phyloP scores from a whole-genome alignment of 78 protist genomes.

The Neovahlkampfia damariscottae region DNA sequence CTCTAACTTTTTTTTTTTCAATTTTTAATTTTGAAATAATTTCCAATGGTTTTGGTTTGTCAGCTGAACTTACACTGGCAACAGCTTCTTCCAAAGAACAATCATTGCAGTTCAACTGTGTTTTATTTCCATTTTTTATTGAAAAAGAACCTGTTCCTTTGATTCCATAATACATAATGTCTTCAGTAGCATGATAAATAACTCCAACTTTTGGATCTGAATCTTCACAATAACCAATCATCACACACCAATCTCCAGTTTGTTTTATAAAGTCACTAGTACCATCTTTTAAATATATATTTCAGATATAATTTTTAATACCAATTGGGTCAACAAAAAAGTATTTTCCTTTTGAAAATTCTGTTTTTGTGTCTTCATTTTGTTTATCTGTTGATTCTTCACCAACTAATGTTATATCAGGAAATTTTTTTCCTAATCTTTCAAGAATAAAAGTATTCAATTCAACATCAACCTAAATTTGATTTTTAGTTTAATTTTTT shows the following conservation, averaged over 20 bases:
- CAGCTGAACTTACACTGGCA: too few species aligned
- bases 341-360: too few species aligned
- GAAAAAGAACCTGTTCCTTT: not conserved
- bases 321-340: too few species aligned
- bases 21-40: too few species aligned
- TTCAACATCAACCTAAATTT: too few species aligned
- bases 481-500: too few species aligned
- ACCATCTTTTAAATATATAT: constrained; percentile 15
- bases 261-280: constrained; percentile 5
- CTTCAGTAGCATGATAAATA: not conserved
- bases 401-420: not conserved
- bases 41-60: too few species aligned
- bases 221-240: not conserved
- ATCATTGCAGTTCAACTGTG: too few species aligned
- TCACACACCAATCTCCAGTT: constrained; percentile 8
- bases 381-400: not conserved
- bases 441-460: constrained; percentile 1
- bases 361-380: not conserved
- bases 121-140: not conserved
- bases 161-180: not conserved
- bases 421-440: not conserved
- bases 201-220: not conserved
- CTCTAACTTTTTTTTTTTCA: too few species aligned
- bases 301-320: not conserved
- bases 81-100: too few species aligned